Evolutionary conservation across 805 yeast species (phyloP), one percentile per base, ranked within the genome.

Genomic region (Wickerhamomyces ciferrii): DNA sequence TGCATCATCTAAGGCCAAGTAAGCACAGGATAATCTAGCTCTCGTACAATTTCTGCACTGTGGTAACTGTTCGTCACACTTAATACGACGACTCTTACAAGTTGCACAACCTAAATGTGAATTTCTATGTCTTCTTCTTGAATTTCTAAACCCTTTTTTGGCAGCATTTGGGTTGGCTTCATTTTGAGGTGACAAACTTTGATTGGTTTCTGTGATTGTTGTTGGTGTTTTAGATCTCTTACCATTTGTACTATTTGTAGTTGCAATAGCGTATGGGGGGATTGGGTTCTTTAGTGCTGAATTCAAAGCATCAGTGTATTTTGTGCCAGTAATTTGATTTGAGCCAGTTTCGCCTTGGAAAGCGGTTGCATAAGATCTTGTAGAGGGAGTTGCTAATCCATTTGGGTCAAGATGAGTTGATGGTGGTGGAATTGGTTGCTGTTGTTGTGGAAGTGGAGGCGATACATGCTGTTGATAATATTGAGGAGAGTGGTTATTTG

Each of bases 71-170:
- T 82, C 87, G 60, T 82, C 85, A 60, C 87, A 81, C 53, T 81
- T 82, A 58, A 81, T 78, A 36, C 84, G 68, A 37, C 87, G 71
- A 42, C 71, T 68, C 55, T 81, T 81, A 62, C 87, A 81, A 19
- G 82, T 79, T 3, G 78, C 80, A 64, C 94, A 85, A n/a, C 94
- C 92, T 44, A 77, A 59, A 56, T 83, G 89, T 7, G 87, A 81
- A 65, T 83, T 83, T 48, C 83, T 69, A 62, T 83, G 89, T 48
- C 75, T 73, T 54, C 84, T 69, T 55, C 87, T 67, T 19, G 61
- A 59, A 34, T 52, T 59, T 41, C 62, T 48, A 43, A 49, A 47
- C 5, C 53, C 52, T 39, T 51, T 54, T 41, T 52, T 58, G 3
- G 43, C 25, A 18, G 37, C 15, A 8, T 19, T 41, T 10, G 48